Base-by-base conservation (phyloP, 2,329 filamentous ascomycete species). In the Nemania sp. region DNA sequence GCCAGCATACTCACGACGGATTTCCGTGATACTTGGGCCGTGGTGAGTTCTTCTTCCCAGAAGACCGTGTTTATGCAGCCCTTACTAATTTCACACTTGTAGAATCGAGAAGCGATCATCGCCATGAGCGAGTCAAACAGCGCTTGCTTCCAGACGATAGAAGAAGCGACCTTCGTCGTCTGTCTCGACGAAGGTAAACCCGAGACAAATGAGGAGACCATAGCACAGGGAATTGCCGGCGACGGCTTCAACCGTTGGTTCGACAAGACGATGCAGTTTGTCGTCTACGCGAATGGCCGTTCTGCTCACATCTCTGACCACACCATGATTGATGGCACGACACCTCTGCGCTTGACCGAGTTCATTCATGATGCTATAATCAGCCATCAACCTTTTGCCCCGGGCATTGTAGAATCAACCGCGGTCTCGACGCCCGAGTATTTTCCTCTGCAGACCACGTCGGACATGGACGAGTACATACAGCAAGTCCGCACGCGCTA, bases 161-260 rank as follows among this genome's bases (percentile, higher is more conserved):
- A 63, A 54, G n/a, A 56, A 17, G 54, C 57, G 3, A 45, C 54
- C 12, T 63, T 60, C n/a, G 42, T 60, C 18, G 43, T 60, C 17
- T 60, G 43, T 47, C 20, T 63, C 5, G 60, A 63, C 21, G 47
- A 60, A n/a, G 25, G 37, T n/a, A 6, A 17, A n/a, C 60, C 60
- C 17, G 18, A 60, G 13, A 63, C 52, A n/a, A 29, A 50, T 10
- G 17, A 21, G 21, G 57, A 60, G 21, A 43, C 47, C 4, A 42
- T 37, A 21, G 48, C n/a, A 12, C 37, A 43, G 29, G 50, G 54
- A n/a, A 40, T 60, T 43, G 39, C 50, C 10, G 57, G 55, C 25
- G 60, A 63, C 39, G 46, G 47, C 37, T 52, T 55, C 12, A 63
- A 63, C 37, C 53, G 60, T 20, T 63, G 60, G 60, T 52, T 60